phyloP scores from a whole-genome alignment of 1,284 basidiomycete genomes.

The Moniliophthora roreri region DNA sequence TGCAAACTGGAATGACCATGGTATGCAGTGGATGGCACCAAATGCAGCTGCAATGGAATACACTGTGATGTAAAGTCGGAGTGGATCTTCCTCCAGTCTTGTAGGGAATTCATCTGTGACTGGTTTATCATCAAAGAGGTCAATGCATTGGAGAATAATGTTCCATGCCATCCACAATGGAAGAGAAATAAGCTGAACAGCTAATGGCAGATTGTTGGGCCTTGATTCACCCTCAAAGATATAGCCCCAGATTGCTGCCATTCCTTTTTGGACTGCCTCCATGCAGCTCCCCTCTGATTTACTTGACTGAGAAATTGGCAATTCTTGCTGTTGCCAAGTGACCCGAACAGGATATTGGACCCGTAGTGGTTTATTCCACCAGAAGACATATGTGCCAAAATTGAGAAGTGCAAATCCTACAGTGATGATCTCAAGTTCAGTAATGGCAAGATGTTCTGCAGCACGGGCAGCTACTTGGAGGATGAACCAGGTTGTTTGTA shows the following conservation, averaged over 20 bases:
- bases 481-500: constrained; percentile 1
- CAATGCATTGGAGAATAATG: no score
- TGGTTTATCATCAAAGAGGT: no score
- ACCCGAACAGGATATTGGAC: not conserved
- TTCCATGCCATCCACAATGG: no score
- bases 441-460: not conserved
- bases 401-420: not conserved
- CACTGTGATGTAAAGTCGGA: not conserved
- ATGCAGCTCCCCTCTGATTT: no score
- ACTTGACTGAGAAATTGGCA: no score
- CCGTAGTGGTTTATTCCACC: constrained; percentile 1
- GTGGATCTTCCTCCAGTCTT: not conserved
- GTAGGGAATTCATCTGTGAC: no score
- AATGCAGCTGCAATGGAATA: not conserved
- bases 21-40: not conserved
- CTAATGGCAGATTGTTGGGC: no score
- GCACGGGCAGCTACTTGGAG: not conserved
- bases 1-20: not conserved
- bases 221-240: no score
- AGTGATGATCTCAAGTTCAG: not conserved
- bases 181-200: no score
- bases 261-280: no score
- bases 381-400: not conserved
- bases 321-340: no score
- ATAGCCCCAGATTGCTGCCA: no score